These are phyloP conservation scores for Colletotrichum navitas DNA, from an alignment of 2,329 filamentous ascomycete genomes.

Conservation along the genomic window DNA sequence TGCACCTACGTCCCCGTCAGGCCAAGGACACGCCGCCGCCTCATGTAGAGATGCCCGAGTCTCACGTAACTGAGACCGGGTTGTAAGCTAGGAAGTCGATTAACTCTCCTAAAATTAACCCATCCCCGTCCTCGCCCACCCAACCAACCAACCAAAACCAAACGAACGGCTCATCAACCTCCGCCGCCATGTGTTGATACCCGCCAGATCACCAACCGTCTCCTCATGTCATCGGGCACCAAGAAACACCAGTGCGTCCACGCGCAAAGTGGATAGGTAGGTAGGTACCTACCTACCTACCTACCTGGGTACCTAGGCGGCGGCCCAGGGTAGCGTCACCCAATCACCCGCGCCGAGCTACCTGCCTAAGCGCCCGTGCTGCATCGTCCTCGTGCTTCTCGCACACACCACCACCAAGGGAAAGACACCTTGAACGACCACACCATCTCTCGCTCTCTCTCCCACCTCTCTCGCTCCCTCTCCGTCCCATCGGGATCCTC, in stretches of 20 bases:
- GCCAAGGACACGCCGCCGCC: conserved; percentile 4
- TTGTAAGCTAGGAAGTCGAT: neutral
- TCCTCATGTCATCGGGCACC: conserved; percentile 17
- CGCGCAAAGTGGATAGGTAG: neutral
- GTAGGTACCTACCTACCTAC: neutral
- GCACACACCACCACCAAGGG: neutral
- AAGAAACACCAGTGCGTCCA: conserved; percentile 5
- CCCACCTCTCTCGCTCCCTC: neutral
- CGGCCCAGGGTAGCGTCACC: neutral
- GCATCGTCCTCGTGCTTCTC: conserved; percentile 5
- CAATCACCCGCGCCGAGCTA: conserved; percentile 7
- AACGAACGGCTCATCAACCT: neutral
- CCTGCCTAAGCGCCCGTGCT: conserved; percentile 12
- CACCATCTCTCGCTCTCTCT: neutral
- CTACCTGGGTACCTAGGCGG: neutral
- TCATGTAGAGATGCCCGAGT: conserved; percentile 10
- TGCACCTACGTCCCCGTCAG: neutral
- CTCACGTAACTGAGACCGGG: conserved; percentile 1
- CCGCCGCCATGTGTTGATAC: conserved; percentile 14
- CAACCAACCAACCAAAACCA: neutral
- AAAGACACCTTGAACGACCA: conserved; percentile 1
- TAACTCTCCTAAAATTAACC: neutral
- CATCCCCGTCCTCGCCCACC: neutral
- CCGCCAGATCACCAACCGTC: neutral
- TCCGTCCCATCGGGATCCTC: neutral